Evolutionary conservation across 2,329 filamentous ascomycete genomes (phyloP), one percentile per base, ranked within the genome.

Genomic region (Xylariaceae sp.): DNA sequence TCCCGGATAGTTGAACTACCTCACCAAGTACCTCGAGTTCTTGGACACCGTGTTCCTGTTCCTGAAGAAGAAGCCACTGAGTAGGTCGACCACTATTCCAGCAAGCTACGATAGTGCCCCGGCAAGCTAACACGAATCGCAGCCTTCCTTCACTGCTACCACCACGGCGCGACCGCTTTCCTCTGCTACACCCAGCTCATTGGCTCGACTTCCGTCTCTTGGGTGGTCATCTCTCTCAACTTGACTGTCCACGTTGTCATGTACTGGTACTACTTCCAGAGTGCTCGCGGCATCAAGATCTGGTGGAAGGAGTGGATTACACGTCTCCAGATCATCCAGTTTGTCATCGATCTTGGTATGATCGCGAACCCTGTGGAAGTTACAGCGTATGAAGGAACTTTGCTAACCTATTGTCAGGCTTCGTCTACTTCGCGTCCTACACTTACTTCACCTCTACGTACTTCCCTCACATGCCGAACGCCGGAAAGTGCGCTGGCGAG

Each of bases 211-310:
- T 84, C 93, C 49, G 93, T 97, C 59, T 96, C 92, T 62, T 97
- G 93, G 93, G 90, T 96, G 58, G 87, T 88, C 64, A 97, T 97
- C 74, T 88, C 86, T 56, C 85, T 97, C 69, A 97, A 97, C 83
- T 79, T 97, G 72, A 86, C 85, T 65, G 93, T 97, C 57, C 93
- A 97, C 79, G 93, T 97, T 60, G 89, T 97, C 74, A 97, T 97
- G 93, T 97, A 97, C 88, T 97, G 92, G 92, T 97, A 97, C 87
- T 97, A 97, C 85, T 97, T 97, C 88, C 93, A 97, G 83, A 93
- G 90, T 73, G 92, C 93, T 57, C 92, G 93, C 69, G 94, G 94
- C 68, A 86, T 97, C 76, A 88, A 88, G 72, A 94, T 97, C 78
- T 97, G 92, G 92, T 97, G 93, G 93, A 97, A 97, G 88, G 91